A percentile compares a stretch with the other conserved stretches of the same genome.
Conservation (phyloP, 2,329 filamentous ascomycete genomes). For the Rugonectria rugulosa region DNA sequence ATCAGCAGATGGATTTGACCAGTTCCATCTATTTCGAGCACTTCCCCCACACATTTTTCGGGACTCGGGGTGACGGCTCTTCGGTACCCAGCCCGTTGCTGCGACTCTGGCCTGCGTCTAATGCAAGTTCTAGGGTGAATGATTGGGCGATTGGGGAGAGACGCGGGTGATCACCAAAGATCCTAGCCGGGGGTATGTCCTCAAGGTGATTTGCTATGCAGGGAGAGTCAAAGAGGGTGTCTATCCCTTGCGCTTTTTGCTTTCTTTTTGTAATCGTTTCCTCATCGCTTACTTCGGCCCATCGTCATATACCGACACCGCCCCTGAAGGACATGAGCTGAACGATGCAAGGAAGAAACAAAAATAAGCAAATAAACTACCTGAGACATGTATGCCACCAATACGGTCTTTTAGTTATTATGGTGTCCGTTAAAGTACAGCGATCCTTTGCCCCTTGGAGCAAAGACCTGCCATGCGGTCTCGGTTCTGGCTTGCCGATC, state of each 20-base stretch:
- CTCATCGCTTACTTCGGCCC: no score
- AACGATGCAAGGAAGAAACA: no score
- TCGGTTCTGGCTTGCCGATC: no score
- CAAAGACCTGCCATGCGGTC: no score
- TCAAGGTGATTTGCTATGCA: neutral
- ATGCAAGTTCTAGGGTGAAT: neutral
- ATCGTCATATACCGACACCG: neutral
- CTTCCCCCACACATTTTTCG: neutral
- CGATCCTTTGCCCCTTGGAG: no score
- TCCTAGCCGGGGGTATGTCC: no score
- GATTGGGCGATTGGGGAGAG: neutral
- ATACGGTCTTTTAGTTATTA: no score
- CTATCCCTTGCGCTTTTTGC: neutral
- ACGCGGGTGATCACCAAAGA: no score
- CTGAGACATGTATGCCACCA: neutral
- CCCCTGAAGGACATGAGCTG: no score
- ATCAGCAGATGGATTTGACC: slow-evolving; percentile 2
- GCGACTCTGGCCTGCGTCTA: neutral
- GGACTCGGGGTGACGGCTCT: neutral
- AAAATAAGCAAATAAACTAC: no score
- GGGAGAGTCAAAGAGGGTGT: no score
- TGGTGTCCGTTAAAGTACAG: no score
- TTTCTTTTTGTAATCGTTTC: neutral
- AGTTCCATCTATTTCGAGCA: slow-evolving; percentile 19
- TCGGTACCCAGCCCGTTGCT: neutral